Conservation (phyloP, 495 filamentous ascomycete genomes). For the Annulohypoxylon bovei region DNA sequence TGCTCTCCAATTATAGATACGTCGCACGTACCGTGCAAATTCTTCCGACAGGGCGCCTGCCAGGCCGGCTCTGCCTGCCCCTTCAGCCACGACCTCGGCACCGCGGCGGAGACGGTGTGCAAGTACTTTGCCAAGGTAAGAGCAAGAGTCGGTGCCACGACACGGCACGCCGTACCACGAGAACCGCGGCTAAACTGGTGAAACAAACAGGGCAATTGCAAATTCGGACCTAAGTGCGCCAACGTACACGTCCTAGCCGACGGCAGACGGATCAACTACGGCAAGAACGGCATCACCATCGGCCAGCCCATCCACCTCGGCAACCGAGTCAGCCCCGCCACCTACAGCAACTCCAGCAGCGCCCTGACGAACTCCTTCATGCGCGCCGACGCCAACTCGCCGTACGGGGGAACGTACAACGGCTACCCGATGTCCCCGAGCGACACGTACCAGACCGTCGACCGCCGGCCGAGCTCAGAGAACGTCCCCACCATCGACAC, state of each 20-base stretch:
- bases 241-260: slow-evolving; percentile 94
- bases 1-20: slow-evolving; percentile 71
- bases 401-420: slow-evolving; percentile 48
- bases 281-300: slow-evolving; percentile 64
- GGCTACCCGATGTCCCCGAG: slow-evolving; percentile 51
- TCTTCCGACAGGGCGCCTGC: slow-evolving; percentile 95
- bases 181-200: slow-evolving; percentile 46
- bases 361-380: slow-evolving; percentile 86
- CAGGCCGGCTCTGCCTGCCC: slow-evolving; percentile 96
- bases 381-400: slow-evolving; percentile 68
- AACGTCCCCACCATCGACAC: slow-evolving; percentile 82
- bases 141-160: slow-evolving; percentile 9
- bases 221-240: slow-evolving; percentile 97
- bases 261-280: slow-evolving; percentile 85
- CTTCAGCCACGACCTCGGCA: slow-evolving; percentile 89
- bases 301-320: slow-evolving; percentile 68
- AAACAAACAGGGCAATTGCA: slow-evolving; percentile 87
- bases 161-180: slow-evolving; percentile 6
- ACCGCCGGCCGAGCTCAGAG: slow-evolving; percentile 59
- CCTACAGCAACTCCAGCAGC: slow-evolving; percentile 68
- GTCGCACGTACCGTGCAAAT: slow-evolving; percentile 98
- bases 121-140: slow-evolving; percentile 98
- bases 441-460: slow-evolving; percentile 55
- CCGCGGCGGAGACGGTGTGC: slow-evolving; percentile 84
- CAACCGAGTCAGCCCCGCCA: slow-evolving; percentile 73